Evolutionary conservation across 2,329 filamentous ascomycete species (phyloP), one percentile per base, ranked within the genome.

Genomic region (Iodosphaeria phyllophila): DNA sequence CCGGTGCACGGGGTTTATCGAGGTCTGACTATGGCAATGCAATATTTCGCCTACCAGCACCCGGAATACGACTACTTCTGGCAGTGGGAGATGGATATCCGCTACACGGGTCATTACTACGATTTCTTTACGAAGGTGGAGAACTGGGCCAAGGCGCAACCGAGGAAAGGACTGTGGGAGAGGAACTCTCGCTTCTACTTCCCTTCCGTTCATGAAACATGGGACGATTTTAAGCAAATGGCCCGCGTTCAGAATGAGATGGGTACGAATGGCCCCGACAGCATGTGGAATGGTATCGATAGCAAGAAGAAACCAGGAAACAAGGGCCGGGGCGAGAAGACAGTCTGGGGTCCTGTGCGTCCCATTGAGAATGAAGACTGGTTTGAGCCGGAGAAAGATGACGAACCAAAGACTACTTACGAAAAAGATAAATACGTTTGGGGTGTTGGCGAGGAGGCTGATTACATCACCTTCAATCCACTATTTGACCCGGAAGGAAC

Each of bases 21-120:
- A 26, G 84, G 80, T 27, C 68, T 89, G 7, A 82, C 83, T 39
- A 92, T 95, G 80, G 82, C 84, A 0, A 73, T 95, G 56, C 84
- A 93, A 42, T 78, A 86, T 48, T 95, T 95, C 45, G 79, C 84
- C 5, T 72, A 84, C 41, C 65, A 70, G 39, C 83, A 92, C 47
- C 77, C 79, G 1, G 83, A 92, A 46, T 92, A 84, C 42, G 80
- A 91, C 23, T 79, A 72, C 51, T 82, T 83, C 48, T 92, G 83
- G 83, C 79, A 92, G 36, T 91, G 83, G 79, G 83, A 92, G 48
- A 86, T 92, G 74, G 83, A 92, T 40, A 70, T 84, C 22, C 73
- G 82, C 16, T 92, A 91, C 47, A 89, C 77, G 0, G 82, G 83
- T 18, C 82, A 92, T 49, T 86, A 78, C 54, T 83, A 76, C 35